Base-by-base conservation (phyloP, 768 basidiomycete species). In the Mycena vitilis region DNA sequence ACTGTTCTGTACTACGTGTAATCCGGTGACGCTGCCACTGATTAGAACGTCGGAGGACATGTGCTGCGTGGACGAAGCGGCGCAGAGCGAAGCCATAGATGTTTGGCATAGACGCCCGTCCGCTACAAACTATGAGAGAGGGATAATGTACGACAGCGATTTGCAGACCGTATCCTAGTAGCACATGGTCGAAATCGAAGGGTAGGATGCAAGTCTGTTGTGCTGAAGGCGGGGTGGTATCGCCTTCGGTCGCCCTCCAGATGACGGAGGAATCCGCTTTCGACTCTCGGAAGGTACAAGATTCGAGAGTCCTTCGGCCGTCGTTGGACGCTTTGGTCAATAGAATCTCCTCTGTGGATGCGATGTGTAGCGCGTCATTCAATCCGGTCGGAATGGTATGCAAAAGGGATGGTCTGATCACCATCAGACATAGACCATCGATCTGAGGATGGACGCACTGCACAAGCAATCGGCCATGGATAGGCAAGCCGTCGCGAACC, bases 121-220 rank as follows among this genome's bases (percentile, higher is more conserved):
- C 44, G 83, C 89, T 90, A 45, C 6, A 22, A 64, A 56, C 58
- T 7, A 51, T 67, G 36, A 51, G 30, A 25, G 57, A 74, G 16
- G 22, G 54, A 68, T 5, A 74, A 75, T 40, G 40, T 73, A 30
- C 30, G 73, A 74, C 16, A n/a, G 37, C 22, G 23, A 57, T 5
- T 77, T 87, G 40, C 30, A 30, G 70, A 93, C 93, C 84, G 70
- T 84, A 88, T 47, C 94, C 95, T 53, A 90, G 78, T 40, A 95
- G 71, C 30, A 95, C 80, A 0, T 78, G 62, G 42, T 89, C 86
- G 0, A 87, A 77, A 52, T 89, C 89, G 10, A 95, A 74, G 6
- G 91, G 88, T 36, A 90, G 77, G 12, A 85, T 73, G 1, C 80
- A 78, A 6, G 84, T 84, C 49, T 72, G 73, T 47, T 73, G 71